Evolutionary conservation across 768 basidiomycete genomes (phyloP).

Genomic region (Leccinum broughii): DNA sequence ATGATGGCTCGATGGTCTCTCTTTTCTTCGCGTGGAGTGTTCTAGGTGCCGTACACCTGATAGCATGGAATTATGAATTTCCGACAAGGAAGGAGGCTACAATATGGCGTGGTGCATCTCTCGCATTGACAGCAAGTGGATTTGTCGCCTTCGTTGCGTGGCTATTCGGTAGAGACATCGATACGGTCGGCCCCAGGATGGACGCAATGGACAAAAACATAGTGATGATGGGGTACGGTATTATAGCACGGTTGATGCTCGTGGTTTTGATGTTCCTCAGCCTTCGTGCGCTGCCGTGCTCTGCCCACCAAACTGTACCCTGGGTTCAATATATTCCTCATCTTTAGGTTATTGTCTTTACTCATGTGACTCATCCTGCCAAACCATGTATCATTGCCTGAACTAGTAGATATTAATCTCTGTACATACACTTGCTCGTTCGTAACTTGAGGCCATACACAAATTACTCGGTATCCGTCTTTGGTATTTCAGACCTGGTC

Average conservation of each 20-base stretch:
- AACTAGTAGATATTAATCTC: slow-evolving; percentile 2
- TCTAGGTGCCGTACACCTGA: background rate
- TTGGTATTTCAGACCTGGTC: slow-evolving; percentile 65
- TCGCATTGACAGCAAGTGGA: background rate
- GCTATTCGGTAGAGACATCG: no score
- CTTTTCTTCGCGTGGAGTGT: background rate
- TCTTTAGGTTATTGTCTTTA: background rate
- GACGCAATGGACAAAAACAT: no score
- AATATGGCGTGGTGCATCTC: background rate
- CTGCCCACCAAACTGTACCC: background rate
- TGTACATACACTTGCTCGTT: slow-evolving; percentile 15
- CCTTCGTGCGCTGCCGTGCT: background rate
- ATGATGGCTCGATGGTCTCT: background rate
- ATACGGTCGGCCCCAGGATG: no score
- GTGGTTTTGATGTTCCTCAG: background rate
- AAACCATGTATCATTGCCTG: background rate
- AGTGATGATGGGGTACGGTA: background rate
- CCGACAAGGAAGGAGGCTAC: background rate
- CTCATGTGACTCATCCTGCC: background rate
- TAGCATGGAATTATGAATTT: background rate
- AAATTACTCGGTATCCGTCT: slow-evolving; percentile 27
- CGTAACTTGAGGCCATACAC: background rate
- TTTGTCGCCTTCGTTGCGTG: no score
- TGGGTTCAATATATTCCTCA: background rate
- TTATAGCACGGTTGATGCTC: background rate